Base-by-base conservation (phyloP, 139 green algal species). In the Chlamydomonas sp. region DNA sequence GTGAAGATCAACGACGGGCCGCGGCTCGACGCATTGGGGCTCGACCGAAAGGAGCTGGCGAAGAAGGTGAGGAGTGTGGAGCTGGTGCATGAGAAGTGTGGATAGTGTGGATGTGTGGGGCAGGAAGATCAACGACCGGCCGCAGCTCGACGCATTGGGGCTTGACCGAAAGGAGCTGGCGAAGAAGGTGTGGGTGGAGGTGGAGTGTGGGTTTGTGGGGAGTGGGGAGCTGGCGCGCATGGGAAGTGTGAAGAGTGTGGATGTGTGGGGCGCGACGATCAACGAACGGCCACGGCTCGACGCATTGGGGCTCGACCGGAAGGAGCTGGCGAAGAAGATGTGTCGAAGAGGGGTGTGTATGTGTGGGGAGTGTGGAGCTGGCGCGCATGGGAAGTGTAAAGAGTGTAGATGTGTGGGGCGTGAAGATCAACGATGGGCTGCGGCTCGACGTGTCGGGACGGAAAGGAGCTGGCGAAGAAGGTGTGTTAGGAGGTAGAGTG, bases 1-100 rank as follows among this genome's bases (percentile, higher is more conserved):
- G 81, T 85, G 33, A 99, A 98, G 84, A 97, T 99, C 79, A 98
- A 97, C 81, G 79, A 90, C 35, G 74, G 74, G 0, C 70, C 75
- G 0, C 78, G 85, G 54, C 78, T 99, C 35, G 90, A 97, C 63
- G 58, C 65, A 1, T 65, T 93, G 73, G 92, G 92, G 8, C 68
- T 99, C 48, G 90, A 98, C 85, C 77, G 86, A 24, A 74, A 92
- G 69, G 73, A 80, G 43, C 79, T 99, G 59, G 95, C 95, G 0
- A 72, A n/a, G n/a, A n/a, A n/a, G 85, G 5, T 75, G 90, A n/a
- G n/a, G n/a, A n/a, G n/a, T n/a, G n/a, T n/a, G n/a, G n/a, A n/a
- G n/a, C n/a, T n/a, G n/a, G n/a, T n/a, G n/a, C n/a, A n/a, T n/a
- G n/a, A n/a, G n/a, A n/a, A n/a, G n/a, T n/a, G n/a, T n/a, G n/a